Evolutionary conservation across 140 eudicot species (phyloP).

Genomic region (Cichorium intybus): DNA sequence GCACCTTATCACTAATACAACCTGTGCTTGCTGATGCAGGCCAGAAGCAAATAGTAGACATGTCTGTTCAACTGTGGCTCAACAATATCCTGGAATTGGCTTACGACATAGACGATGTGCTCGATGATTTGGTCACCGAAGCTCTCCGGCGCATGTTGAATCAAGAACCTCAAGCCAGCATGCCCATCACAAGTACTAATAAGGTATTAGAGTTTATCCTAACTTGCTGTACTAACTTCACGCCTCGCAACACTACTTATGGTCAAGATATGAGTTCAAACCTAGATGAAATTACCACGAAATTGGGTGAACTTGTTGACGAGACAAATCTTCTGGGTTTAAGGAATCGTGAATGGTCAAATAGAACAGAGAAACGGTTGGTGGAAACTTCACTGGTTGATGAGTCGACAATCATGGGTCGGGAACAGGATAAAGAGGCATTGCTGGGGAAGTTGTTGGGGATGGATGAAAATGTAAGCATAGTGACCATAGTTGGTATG

Average conservation of each 20-base stretch:
- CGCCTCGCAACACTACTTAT: not conserved
- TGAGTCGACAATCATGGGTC: not conserved
- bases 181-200: slow-evolving; percentile 6
- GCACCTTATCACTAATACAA: not conserved
- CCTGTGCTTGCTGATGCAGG: not conserved
- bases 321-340: slow-evolving; percentile 13
- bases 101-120: too few species aligned
- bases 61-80: too few species aligned
- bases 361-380: slow-evolving; percentile 3
- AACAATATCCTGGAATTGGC: too few species aligned
- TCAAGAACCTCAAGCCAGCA: slow-evolving; percentile 1
- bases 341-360: not conserved
- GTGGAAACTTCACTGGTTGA: slow-evolving; percentile 8
- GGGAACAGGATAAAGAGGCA: slow-evolving; percentile 2
- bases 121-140: too few species aligned
- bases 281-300: slow-evolving; percentile 3
- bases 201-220: slow-evolving; percentile 14
- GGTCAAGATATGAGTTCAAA: slow-evolving; percentile 10
- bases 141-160: not conserved
- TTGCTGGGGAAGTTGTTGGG: not conserved
- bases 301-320: slow-evolving; percentile 9
- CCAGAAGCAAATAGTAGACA: too few species aligned
- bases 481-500: slow-evolving; percentile 16
- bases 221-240: slow-evolving; percentile 1
- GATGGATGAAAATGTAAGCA: slow-evolving; percentile 14